Base-by-base conservation (phyloP, 164 flowering plant species). In the Pachysandra terminalis region DNA sequence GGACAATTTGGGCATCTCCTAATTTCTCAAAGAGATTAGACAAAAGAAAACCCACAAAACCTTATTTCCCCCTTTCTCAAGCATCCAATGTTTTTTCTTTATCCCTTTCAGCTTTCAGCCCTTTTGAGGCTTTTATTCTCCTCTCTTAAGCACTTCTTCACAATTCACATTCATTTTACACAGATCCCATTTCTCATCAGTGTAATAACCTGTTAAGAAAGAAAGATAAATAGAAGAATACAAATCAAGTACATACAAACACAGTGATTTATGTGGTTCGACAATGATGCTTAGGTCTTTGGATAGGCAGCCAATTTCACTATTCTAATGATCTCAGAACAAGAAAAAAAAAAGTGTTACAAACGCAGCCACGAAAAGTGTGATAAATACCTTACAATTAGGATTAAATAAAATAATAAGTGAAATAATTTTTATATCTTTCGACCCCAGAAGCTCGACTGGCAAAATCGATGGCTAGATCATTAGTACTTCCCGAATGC, bases 1-100 rank as follows among this genome's bases (percentile, higher is more conserved):
- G 71, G 90, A 82, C 90, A 84, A 80, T 69, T 17, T 71, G 74
- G 80, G 85, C 60, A 78, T 78, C 81, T 65, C 68, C 69, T 45
- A 17, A 12, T 62, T 37, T 63, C 25, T 56, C 56, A 19, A 32
- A 22, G 25, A 24, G 56, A 56, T 77, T 80, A 63, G 81, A 83
- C 83, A 80, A 80, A 71, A 70, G 79, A 71, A 81, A 72, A 61
- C 37, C 78, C 78, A 68, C 78, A 77, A 80, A 80, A 65, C 71
- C 74, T 81, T 78, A 57, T 65, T 53, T 66, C 59, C 71, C 71
- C n/a, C n/a, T n/a, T n/a, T n/a, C 80, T 73, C 59, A 41, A 80
- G 87, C 72, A 86, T 86, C 90, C 87, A 69, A 84, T 79, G 90
- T 76, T 55, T 32, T 76, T 7, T 32, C 68, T 75, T 83, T 81